Percentiles rank a stretch among this genome's conserved stretches.
Evolutionary conservation across 73 alveolate species (phyloP).

Genomic region (Paramecium biaurelia): DNA sequence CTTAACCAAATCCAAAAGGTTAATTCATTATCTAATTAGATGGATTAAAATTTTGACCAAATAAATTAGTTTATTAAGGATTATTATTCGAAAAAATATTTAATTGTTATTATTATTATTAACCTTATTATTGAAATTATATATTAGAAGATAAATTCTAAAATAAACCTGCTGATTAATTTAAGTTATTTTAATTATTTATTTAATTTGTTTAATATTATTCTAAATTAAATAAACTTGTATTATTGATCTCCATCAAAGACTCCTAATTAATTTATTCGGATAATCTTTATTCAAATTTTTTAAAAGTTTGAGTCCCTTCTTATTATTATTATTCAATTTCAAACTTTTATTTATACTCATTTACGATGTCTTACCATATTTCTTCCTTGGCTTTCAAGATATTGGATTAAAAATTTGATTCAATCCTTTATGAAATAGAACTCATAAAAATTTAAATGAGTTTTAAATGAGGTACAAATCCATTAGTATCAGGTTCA

Average conservation of each 20-base stretch:
- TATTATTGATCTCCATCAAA: neutral
- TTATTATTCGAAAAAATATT: neutral
- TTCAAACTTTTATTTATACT: conserved; percentile 56
- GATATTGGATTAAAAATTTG: neutral
- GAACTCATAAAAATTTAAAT: neutral
- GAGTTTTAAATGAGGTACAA: neutral
- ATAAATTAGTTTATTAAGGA: neutral
- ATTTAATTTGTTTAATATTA: neutral
- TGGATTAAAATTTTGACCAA: neutral
- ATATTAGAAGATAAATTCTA: neutral
- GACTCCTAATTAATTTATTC: neutral
- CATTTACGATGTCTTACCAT: conserved; percentile 59
- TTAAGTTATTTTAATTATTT: neutral
- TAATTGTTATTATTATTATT: neutral
- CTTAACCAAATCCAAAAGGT: neutral
- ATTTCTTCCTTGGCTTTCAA: neutral
- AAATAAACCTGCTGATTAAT: neutral
- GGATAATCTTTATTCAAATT: neutral
- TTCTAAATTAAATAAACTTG: neutral
- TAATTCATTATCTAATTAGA: neutral
- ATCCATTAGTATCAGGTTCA: neutral
- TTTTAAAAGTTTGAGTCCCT: neutral
- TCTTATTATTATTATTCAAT: neutral
- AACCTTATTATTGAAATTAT: neutral
- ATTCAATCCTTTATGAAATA: neutral